These are phyloP conservation scores for Tolypocladium inflatum DNA, from an alignment of 2,329 filamentous ascomycete species.

Conservation along the genomic window DNA sequence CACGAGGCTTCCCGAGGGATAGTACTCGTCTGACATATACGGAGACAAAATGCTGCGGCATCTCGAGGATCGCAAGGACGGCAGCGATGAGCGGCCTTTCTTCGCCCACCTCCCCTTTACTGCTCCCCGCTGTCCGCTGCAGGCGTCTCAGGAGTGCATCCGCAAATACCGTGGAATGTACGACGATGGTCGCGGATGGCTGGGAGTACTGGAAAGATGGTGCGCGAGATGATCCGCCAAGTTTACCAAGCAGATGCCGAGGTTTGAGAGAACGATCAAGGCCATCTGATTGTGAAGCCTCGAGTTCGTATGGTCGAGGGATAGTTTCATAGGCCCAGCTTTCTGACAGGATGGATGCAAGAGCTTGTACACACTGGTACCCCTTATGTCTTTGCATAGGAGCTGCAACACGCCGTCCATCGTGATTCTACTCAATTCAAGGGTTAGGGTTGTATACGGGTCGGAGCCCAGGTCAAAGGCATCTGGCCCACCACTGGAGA, in stretches of 20 bases:
- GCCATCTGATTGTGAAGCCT: slow-evolving; percentile 3
- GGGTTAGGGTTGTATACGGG: slow-evolving; percentile 1
- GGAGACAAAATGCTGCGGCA: slow-evolving; percentile 42
- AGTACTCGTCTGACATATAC: slow-evolving; percentile 45
- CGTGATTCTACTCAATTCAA: not conserved
- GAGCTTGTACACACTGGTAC: too few species aligned
- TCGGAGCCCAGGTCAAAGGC: too few species aligned
- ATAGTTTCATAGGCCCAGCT: too few species aligned
- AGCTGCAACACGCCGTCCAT: too few species aligned
- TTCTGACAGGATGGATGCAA: too few species aligned
- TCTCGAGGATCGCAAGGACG: slow-evolving; percentile 36
- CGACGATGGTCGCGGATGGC: too few species aligned
- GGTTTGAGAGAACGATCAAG: slow-evolving; percentile 8
- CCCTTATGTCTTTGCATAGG: too few species aligned
- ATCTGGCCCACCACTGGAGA: too few species aligned
- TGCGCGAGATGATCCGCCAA: slow-evolving; percentile 32
- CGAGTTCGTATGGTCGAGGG: too few species aligned
- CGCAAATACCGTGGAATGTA: slow-evolving; percentile 50
- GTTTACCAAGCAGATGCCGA: slow-evolving; percentile 15
- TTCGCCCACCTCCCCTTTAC: slow-evolving; percentile 53
- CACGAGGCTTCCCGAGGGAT: slow-evolving; percentile 34
- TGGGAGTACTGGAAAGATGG: slow-evolving; percentile 44
- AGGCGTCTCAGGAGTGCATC: slow-evolving; percentile 45
- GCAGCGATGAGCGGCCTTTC: slow-evolving; percentile 32
- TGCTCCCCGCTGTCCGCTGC: slow-evolving; percentile 54